Conservation (phyloP, 345 rosid species). For the Arabis hirsuta region DNA sequence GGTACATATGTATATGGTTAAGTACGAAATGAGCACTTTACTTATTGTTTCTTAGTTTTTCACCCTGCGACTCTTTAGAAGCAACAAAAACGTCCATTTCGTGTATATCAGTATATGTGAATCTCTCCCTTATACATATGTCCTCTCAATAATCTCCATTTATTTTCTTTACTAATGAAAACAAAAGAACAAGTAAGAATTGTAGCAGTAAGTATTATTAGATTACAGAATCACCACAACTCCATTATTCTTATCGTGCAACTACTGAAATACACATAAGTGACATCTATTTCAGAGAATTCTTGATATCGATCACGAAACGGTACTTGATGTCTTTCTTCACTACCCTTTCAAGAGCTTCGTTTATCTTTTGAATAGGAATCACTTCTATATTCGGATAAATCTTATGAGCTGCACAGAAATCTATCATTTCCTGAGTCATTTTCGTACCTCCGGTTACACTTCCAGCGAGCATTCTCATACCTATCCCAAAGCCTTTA, state of each 20-base stretch:
- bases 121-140: not conserved
- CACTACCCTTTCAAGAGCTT: constrained; percentile 78
- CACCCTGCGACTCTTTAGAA: not conserved
- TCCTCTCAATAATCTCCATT: not conserved
- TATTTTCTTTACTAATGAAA: not conserved
- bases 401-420: constrained; percentile 69
- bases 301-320: constrained; percentile 81
- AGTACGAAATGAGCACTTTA: not conserved
- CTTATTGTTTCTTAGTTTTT: not conserved
- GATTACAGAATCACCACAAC: constrained; percentile 2
- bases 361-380: constrained; percentile 68
- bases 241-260: not conserved
- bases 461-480: constrained; percentile 68
- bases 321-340: constrained; percentile 81
- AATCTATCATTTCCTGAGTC: constrained; percentile 83
- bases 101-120: too few species aligned
- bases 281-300: constrained; percentile 54
- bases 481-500: constrained; percentile 53
- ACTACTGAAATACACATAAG: constrained; percentile 1
- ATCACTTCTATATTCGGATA: constrained; percentile 75
- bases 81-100: not conserved
- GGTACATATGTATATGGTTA: not conserved
- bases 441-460: constrained; percentile 66
- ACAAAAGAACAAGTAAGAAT: not conserved
- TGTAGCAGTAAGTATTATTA: constrained; percentile 9